These are phyloP conservation scores for Dryas drummondii DNA, from an alignment of 306 rosid genomes.

Conservation along the genomic window DNA sequence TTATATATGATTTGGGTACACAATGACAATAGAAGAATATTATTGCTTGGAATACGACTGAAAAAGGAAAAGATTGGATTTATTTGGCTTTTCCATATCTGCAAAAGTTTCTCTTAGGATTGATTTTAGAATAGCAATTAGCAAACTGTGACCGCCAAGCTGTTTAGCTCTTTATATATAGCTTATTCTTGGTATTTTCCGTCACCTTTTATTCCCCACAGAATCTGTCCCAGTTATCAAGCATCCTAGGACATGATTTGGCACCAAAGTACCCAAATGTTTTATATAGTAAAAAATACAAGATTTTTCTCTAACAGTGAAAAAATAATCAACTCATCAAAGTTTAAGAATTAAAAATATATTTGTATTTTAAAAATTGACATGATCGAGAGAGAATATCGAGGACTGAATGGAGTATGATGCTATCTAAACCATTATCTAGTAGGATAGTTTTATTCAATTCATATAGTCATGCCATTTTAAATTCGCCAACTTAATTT, in stretches of 20 bases:
- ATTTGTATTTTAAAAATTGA: too few relatives aligned
- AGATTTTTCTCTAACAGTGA: too few relatives aligned
- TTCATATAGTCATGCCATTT: too few relatives aligned
- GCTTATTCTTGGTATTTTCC: constrained; percentile 32
- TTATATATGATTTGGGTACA: constrained; percentile 25
- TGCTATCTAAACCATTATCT: too few relatives aligned
- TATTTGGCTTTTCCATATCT: constrained; percentile 39
- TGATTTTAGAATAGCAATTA: constrained; percentile 25
- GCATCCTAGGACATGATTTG: constrained; percentile 59
- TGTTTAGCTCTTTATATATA: constrained; percentile 21
- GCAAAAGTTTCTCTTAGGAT: constrained; percentile 38
- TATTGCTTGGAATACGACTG: constrained; percentile 35
- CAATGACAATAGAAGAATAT: constrained; percentile 30
- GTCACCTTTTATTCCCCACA: constrained; percentile 20
- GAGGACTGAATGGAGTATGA: too few relatives aligned
- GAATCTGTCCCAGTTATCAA: constrained; percentile 43
- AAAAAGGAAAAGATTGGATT: constrained; percentile 51
- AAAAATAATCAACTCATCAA: too few relatives aligned
- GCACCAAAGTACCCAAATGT: too few relatives aligned
- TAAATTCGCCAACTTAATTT: too few relatives aligned
- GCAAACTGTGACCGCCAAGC: constrained; percentile 26
- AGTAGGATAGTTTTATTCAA: too few relatives aligned
- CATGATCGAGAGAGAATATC: too few relatives aligned
- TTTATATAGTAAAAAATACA: too few relatives aligned
- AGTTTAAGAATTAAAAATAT: too few relatives aligned